phyloP scores from a whole-genome alignment of 306 rosid genomes.

The Cyamopsis tetragonoloba region DNA sequence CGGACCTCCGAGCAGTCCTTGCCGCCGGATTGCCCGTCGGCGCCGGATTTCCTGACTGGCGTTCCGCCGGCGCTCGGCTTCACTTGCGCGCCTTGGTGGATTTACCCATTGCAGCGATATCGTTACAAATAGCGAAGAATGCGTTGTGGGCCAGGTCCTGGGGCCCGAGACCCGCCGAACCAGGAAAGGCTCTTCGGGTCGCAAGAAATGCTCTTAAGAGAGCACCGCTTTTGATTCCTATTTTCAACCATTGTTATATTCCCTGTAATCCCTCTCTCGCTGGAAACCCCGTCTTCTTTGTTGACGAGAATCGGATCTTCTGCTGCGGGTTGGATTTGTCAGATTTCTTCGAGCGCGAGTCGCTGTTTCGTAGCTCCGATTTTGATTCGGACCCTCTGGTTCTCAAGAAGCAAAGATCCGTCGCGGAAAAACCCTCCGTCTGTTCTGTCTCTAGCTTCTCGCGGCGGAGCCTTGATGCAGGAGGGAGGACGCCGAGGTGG shows the following conservation, averaged over 20 bases:
- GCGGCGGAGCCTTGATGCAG: constrained; percentile 59
- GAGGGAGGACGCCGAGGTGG: constrained; percentile 75
- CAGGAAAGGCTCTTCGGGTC: background rate
- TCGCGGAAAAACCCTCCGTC: constrained; percentile 56
- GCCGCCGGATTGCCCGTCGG: background rate
- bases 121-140: background rate
- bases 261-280: background rate
- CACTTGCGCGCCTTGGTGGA: background rate
- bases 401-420: constrained; percentile 64
- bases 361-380: constrained; percentile 18
- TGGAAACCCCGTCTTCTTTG: too few species aligned
- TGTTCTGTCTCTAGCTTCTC: constrained; percentile 45
- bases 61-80: background rate
- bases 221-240: background rate
- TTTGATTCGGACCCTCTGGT: constrained; percentile 33
- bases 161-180: background rate
- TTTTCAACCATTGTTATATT: background rate
- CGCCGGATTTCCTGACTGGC: background rate
- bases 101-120: background rate
- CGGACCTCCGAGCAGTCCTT: background rate
- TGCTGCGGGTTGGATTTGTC: background rate
- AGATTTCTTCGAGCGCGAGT: background rate
- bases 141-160: background rate
- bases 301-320: background rate
- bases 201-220: background rate